These are phyloP conservation scores for Cyclotella choctawhatcheeana DNA, from an alignment of 108 stramenopile genomes.

Conservation along the genomic window DNA sequence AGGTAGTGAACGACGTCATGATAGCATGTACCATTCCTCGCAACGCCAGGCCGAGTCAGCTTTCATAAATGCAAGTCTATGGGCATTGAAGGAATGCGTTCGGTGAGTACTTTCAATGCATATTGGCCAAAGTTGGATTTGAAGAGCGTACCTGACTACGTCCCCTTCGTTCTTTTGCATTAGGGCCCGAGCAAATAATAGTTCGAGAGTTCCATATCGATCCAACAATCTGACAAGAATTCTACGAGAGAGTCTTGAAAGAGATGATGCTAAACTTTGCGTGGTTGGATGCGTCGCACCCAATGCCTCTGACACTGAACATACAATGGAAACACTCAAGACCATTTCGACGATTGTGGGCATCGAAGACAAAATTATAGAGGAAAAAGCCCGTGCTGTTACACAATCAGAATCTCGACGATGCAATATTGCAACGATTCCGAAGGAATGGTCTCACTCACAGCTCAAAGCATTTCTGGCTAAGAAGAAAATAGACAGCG, in stretches of 20 bases:
- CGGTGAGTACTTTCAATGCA: conserved; percentile 16
- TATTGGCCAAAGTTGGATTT: too few relatives aligned
- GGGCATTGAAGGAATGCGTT: conserved; percentile 79
- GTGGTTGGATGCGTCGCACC: conserved; percentile 74
- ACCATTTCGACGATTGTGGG: conserved; percentile 55
- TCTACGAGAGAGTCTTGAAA: conserved; percentile 62
- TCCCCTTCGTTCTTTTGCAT: not conserved
- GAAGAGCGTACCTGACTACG: not conserved
- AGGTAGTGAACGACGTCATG: conserved; percentile 77
- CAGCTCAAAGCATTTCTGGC: conserved; percentile 41
- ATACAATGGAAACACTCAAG: conserved; percentile 68
- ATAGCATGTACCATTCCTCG: conserved; percentile 55
- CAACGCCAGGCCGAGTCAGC: conserved; percentile 70
- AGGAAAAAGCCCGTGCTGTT: conserved; percentile 40
- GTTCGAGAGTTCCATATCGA: conserved; percentile 47
- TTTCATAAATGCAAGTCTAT: conserved; percentile 78
- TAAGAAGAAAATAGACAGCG: conserved; percentile 35
- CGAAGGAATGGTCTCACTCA: conserved; percentile 40
- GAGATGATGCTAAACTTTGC: conserved; percentile 51
- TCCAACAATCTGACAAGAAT: conserved; percentile 67
- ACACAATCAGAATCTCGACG: not conserved
- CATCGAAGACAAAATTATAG: conserved; percentile 38
- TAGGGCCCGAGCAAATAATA: conserved; percentile 49
- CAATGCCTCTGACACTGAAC: conserved; percentile 71
- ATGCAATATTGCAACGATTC: conserved; percentile 8